Conservation (phyloP, 495 filamentous ascomycete genomes). For the Neurospora intermedia region DNA sequence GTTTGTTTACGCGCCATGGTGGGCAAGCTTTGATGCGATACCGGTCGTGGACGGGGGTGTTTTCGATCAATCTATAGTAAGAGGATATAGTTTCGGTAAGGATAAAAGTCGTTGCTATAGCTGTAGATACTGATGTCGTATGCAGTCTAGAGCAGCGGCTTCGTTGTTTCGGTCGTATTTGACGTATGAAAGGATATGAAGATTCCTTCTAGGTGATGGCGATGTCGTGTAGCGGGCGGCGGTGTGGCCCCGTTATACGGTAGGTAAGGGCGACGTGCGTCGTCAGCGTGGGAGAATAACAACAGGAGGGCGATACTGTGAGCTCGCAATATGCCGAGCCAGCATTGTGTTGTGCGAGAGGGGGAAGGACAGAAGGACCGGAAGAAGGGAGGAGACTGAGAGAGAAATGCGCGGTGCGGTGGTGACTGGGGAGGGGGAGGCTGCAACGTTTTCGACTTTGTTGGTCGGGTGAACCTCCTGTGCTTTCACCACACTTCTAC, state of each 20-base stretch:
- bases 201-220: background rate
- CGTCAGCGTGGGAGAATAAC: background rate
- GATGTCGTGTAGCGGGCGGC: background rate
- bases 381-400: background rate
- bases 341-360: background rate
- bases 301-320: background rate
- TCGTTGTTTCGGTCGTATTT: background rate
- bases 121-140: background rate
- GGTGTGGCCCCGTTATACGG: background rate
- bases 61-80: background rate
- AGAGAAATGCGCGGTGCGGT: no score
- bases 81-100: background rate
- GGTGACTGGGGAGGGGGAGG: background rate
- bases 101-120: background rate
- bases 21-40: constrained; percentile 5
- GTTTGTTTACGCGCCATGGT: constrained; percentile 20
- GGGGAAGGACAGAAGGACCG: background rate
- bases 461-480: background rate
- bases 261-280: background rate
- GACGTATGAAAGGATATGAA: background rate
- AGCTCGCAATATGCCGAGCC: background rate
- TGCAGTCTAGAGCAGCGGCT: background rate
- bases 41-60: background rate
- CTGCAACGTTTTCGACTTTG: background rate
- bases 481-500: background rate